Percentiles rank a stretch among this genome's conserved stretches.
phyloP scores from a whole-genome alignment of 345 rosid genomes.

The Adansonia digitata region DNA sequence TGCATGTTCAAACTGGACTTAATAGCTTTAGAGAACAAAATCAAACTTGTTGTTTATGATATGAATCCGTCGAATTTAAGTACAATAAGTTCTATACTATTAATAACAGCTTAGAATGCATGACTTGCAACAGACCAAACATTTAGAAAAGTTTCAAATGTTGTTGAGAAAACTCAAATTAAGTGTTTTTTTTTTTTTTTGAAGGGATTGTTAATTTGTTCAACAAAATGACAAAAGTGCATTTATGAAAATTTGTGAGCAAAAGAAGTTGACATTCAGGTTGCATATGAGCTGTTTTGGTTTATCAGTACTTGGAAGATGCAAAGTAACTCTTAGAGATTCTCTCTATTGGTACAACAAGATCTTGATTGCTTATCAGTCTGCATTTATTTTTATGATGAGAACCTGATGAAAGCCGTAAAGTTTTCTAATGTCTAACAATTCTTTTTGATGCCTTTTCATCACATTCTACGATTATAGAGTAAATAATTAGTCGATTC shows the following conservation, averaged over 20 bases:
- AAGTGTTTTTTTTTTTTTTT: background rate
- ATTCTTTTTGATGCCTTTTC: background rate
- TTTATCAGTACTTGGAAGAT: background rate
- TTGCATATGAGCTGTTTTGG: background rate
- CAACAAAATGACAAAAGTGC: no score
- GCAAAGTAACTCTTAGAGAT: background rate
- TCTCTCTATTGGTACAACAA: background rate
- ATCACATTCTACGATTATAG: background rate
- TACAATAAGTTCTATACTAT: background rate
- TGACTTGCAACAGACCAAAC: no score
- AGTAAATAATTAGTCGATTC: background rate
- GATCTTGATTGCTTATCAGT: background rate
- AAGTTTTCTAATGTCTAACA: background rate
- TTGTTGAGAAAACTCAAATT: background rate
- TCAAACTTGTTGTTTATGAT: background rate
- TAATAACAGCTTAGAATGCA: no score
- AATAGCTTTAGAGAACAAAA: background rate
- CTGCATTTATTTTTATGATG: no score
- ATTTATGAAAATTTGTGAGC: no score
- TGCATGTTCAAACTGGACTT: background rate
- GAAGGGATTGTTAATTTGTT: no score
- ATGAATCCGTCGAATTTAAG: background rate
- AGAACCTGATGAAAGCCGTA: background rate
- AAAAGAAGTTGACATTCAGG: background rate
- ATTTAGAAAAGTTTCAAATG: background rate